phyloP scores from a whole-genome alignment of 2,329 filamentous ascomycete genomes.

The Xylaria multiplex region DNA sequence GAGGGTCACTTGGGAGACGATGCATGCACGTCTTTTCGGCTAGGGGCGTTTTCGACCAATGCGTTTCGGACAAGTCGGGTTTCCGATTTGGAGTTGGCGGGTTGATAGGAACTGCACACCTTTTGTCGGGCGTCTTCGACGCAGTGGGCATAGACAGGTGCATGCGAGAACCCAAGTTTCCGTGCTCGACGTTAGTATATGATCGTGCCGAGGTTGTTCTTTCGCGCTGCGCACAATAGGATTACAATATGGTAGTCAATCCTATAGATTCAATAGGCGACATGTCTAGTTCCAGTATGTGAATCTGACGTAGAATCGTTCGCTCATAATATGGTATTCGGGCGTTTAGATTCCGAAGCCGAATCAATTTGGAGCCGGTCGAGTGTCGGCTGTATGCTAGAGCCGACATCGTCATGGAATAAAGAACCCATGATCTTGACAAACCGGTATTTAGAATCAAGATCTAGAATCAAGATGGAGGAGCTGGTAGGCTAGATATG shows the following conservation, averaged over 20 bases:
- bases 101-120: slow-evolving; percentile 3
- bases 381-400: not conserved
- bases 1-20: slow-evolving; percentile 11
- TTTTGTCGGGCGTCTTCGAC: slow-evolving; percentile 15
- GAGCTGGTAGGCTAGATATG: not conserved
- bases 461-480: not conserved
- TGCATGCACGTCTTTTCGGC: slow-evolving; percentile 11
- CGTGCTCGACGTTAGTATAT: slow-evolving; percentile 11
- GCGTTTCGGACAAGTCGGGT: slow-evolving; percentile 16
- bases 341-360: not conserved
- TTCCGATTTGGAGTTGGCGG: slow-evolving; percentile 15
- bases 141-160: slow-evolving; percentile 13
- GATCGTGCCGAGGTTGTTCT: slow-evolving; percentile 14
- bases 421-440: not conserved
- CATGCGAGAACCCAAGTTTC: slow-evolving; percentile 8
- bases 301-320: not conserved
- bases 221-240: slow-evolving; percentile 27
- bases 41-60: slow-evolving; percentile 22
- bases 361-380: not conserved
- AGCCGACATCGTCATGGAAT: not conserved
- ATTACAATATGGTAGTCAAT: slow-evolving; percentile 23
- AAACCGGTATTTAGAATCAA: not conserved
- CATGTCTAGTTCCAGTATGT: slow-evolving; percentile 8
- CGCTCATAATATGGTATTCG: not conserved
- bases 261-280: slow-evolving; percentile 28